Evolutionary conservation across 2,329 filamentous ascomycete genomes (phyloP), one percentile per base, ranked within the genome.

Genomic region (Hypoxylon sp.): DNA sequence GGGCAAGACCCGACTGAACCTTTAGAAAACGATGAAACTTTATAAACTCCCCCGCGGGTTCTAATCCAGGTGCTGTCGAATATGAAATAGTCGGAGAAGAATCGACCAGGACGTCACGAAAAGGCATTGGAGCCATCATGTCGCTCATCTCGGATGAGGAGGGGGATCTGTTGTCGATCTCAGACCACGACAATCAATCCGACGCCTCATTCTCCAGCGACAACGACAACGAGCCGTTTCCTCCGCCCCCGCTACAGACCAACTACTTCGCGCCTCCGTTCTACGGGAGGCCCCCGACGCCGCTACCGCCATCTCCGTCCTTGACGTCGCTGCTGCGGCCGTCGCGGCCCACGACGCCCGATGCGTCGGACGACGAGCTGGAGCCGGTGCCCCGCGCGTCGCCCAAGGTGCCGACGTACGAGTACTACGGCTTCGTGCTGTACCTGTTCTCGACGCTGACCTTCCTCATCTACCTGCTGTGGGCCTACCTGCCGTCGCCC

Each of bases 401-500:
- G 56, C 95, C 95, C 1, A 93, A 95, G 75, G 94, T 99, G 2
- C 95, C 95, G n/a, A 99, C 95, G 0, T 98, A 99, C 81, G 95
- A 99, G 77, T 99, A 98, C 86, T 98, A 98, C 77, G 95, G 95
- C 76, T 99, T 99, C 79, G 94, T 97, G 56, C 86, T 99, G 51
- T 98, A 99, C 80, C 85, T 99, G 39, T 92, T 94, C 74, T 94
- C 91, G 65, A 92, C 90, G 20, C 82, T 95, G 53, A 88, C 88
- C 1, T 98, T 98, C 76, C 82, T 91, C 75, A 84, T 87, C 73
- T 91, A 87, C 76, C 80, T 89, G 13, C 81, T 89, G 10, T 97
- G 94, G 95, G 91, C 91, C 13, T 98, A 95, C 79, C 88, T 98
- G 5, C 95, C 95, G 0, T 92, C 91, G 22, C 93, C 94, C 0